Conservation (phyloP, 768 basidiomycete species). For the Trametes villosa region DNA sequence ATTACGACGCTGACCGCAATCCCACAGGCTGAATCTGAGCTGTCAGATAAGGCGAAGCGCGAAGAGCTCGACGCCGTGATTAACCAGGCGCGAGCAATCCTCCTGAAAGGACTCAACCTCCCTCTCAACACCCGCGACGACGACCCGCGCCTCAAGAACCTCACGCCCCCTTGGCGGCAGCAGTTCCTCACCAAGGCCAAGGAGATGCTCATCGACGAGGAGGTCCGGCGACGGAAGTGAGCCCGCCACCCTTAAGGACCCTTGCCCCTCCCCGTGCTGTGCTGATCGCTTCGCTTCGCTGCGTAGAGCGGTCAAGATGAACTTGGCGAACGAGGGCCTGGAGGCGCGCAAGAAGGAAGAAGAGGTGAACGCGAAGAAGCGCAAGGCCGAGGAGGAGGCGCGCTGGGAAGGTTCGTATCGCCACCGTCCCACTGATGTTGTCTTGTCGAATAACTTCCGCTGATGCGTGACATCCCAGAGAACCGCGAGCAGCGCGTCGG, state of each 20-base stretch:
- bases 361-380: constrained; percentile 73
- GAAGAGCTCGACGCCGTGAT: constrained; percentile 83
- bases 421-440: neutral
- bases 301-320: constrained; percentile 85
- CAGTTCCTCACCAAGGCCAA: constrained; percentile 75
- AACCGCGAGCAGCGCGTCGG: constrained; percentile 81
- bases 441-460: neutral
- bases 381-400: constrained; percentile 89
- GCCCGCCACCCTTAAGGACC: neutral
- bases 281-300: constrained; percentile 2
- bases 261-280: neutral
- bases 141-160: constrained; percentile 57
- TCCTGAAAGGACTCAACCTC: constrained; percentile 67
- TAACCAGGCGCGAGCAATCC: constrained; percentile 67
- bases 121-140: constrained; percentile 61
- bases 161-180: constrained; percentile 67
- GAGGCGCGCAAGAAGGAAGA: constrained; percentile 95
- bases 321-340: constrained; percentile 87
- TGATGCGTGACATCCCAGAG: constrained; percentile 20
- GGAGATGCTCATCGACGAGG: constrained; percentile 88
- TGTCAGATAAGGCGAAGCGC: constrained; percentile 78
- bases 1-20: neutral
- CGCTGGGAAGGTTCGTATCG: constrained; percentile 78
- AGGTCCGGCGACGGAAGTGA: constrained; percentile 81
- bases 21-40: constrained; percentile 80